Percentiles rank a stretch among this genome's conserved stretches.
These are phyloP conservation scores for Penicillium psychrofluorescens DNA, from an alignment of 495 filamentous ascomycete species.

Conservation along the genomic window DNA sequence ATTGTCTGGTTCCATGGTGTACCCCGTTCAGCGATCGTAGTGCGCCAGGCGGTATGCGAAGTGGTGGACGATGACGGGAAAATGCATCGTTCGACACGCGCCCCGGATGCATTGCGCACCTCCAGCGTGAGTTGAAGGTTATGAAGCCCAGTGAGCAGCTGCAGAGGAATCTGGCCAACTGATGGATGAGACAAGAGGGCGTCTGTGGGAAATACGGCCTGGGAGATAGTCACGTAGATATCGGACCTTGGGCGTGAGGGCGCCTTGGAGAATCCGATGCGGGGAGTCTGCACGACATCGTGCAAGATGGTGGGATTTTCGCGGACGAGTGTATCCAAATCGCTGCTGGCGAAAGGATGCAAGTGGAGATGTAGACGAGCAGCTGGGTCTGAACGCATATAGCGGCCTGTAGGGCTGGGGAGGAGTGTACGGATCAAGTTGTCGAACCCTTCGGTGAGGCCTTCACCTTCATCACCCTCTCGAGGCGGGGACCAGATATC, in stretches of 20 bases:
- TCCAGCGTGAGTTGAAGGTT: constrained; percentile 88
- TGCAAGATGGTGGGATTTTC: constrained; percentile 85
- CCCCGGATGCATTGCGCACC: constrained; percentile 68
- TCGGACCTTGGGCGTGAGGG: constrained; percentile 83
- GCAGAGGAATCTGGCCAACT: constrained; percentile 64
- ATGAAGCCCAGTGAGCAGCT: constrained; percentile 49
- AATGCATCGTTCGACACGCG: constrained; percentile 79
- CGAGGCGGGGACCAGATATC: constrained; percentile 69
- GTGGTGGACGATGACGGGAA: constrained; percentile 74
- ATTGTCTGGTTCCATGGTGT: constrained; percentile 84
- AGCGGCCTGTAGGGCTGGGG: constrained; percentile 63
- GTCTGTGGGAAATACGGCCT: constrained; percentile 66
- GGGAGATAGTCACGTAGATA: constrained; percentile 82
- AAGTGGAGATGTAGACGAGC: constrained; percentile 71
- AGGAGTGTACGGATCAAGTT: constrained; percentile 67
- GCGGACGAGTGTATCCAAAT: constrained; percentile 72
- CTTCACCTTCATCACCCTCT: constrained; percentile 47
- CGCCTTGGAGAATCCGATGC: constrained; percentile 92
- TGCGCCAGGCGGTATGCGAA: constrained; percentile 76
- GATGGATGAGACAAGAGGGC: constrained; percentile 74
- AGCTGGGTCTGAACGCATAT: constrained; percentile 60
- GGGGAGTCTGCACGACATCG: constrained; percentile 66
- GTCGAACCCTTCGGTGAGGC: constrained; percentile 60
- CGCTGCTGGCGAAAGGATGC: constrained; percentile 64
- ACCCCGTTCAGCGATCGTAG: constrained; percentile 68